Evolutionary conservation across 306 rosid species (phyloP).

Genomic region (Glycine latifolia): DNA sequence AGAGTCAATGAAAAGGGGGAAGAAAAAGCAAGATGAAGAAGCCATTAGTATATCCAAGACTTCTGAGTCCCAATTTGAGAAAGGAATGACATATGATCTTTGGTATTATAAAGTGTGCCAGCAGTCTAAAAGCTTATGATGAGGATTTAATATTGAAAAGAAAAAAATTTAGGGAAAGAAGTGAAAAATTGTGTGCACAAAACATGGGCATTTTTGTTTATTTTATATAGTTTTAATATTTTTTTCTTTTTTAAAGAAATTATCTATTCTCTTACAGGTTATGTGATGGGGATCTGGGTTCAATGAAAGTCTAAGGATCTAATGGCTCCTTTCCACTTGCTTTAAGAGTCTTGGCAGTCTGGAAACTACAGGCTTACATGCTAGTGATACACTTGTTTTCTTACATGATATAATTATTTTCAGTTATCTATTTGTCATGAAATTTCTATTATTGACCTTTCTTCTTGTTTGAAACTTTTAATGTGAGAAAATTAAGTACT

Average conservation of each 20-base stretch:
- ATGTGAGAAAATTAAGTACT: constrained; percentile 3
- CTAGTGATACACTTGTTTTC: too few relatives aligned
- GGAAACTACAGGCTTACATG: constrained; percentile 29
- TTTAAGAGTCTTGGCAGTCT: constrained; percentile 31
- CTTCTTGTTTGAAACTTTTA: constrained; percentile 36
- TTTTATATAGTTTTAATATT: background rate
- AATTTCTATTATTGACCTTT: background rate
- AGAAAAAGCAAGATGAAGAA: background rate
- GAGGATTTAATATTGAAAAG: constrained; percentile 1
- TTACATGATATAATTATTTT: constrained; percentile 10
- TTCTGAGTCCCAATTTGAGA: background rate
- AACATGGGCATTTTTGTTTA: background rate
- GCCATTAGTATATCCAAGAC: background rate
- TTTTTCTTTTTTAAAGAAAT: background rate
- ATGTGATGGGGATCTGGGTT: constrained; percentile 45
- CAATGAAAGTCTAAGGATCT: constrained; percentile 34
- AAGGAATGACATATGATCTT: constrained; percentile 13
- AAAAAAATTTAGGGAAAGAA: background rate
- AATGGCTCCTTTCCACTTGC: constrained; percentile 37
- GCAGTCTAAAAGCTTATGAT: background rate
- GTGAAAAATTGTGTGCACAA: background rate
- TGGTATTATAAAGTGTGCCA: constrained; percentile 1
- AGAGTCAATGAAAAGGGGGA: background rate
- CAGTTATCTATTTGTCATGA: background rate
- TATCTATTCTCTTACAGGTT: constrained; percentile 38